Evolutionary conservation across 768 basidiomycete species (phyloP), one percentile per base, ranked within the genome.

Genomic region (Leccinum sublutescens): DNA sequence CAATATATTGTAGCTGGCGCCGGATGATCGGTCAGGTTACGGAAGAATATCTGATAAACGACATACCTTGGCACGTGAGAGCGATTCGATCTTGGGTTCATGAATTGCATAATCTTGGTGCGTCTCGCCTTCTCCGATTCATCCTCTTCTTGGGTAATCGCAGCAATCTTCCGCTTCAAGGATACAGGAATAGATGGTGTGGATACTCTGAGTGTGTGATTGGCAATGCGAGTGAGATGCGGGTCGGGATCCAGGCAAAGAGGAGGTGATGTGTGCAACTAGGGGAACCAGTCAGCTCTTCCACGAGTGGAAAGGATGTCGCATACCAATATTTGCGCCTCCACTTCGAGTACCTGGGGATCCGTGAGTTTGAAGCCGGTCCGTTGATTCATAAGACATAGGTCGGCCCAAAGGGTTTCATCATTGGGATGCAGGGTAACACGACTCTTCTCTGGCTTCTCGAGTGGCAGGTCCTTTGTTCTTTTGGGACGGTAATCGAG

Each of bases 201-300:
- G 1, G 91, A 87, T 0, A 87, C 85, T 56, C 89, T 79, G 47
- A 89, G 75, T 5, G 90, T 80, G 63, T 85, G 84, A 69, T 94
- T 94, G 10, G 83, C 89, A 21, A 91, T 82, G 45, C 91, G 84
- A 21, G 86, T 81, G 36, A 93, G 79, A 68, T 88, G 87, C 2
- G 88, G 85, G 66, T 93, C 84, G 3, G 92, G 91, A 62, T 90
- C 85, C 29, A 94, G 80, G 68, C 91, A 93, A 49, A 94, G 77
- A 5, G 91, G 87, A 5, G 87, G 82, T 0, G 88, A 75, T 4
- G 89, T 91, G 15, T 90, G 85, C 50, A 90, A 77, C 91, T 94
- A 61, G 48, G 53, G 51, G 31, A 50, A 54, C 25, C 52, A 57
- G 58, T 69, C 29, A 67, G 56, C 27, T 50, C 12, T 8, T 40